These are phyloP conservation scores for Neurospora crassa DNA, from an alignment of 2,329 filamentous ascomycete genomes.

Conservation along the genomic window DNA sequence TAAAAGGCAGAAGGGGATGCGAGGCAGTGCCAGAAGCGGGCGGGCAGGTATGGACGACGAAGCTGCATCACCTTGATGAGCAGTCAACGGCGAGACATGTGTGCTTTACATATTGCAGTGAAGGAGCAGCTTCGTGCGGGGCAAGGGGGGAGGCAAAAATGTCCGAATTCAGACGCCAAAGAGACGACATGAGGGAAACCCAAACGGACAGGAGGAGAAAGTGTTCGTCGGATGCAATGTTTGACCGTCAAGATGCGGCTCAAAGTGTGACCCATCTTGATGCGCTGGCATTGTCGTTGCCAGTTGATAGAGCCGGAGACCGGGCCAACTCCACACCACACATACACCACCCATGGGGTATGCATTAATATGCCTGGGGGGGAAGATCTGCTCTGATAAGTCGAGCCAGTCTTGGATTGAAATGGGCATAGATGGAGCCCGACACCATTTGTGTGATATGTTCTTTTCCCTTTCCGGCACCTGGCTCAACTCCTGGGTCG, in stretches of 20 bases:
- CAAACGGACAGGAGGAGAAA: constrained; percentile 30
- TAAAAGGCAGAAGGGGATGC: constrained; percentile 23
- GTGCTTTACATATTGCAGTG: constrained; percentile 52
- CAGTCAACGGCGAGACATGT: constrained; percentile 51
- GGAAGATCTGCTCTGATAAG: constrained; percentile 36
- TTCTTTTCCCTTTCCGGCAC: constrained; percentile 8
- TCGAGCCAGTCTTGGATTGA: constrained; percentile 16
- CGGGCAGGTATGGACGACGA: constrained; percentile 28
- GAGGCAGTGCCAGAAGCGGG: constrained; percentile 29
- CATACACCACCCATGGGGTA: constrained; percentile 32
- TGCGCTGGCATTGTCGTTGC: constrained; percentile 84
- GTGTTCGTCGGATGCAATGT: constrained; percentile 48
- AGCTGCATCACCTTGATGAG: constrained; percentile 21
- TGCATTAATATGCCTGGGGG: constrained; percentile 32
- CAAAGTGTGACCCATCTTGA: constrained; percentile 65
- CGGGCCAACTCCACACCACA: constrained; percentile 50
- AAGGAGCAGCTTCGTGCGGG: constrained; percentile 39
- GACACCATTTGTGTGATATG: constrained; percentile 9
- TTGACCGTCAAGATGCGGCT: constrained; percentile 47
- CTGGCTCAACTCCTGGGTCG: constrained; percentile 2
- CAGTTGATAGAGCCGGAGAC: constrained; percentile 64
- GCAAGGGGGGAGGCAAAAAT: constrained; percentile 29
- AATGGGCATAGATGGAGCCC: constrained; percentile 14
- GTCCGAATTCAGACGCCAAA: constrained; percentile 31
- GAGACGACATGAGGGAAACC: constrained; percentile 26